Percentiles rank a stretch among this genome's conserved stretches.
These are phyloP conservation scores for Thermoascus crustaceus DNA, from an alignment of 2,329 filamentous ascomycete genomes.

Conservation along the genomic window DNA sequence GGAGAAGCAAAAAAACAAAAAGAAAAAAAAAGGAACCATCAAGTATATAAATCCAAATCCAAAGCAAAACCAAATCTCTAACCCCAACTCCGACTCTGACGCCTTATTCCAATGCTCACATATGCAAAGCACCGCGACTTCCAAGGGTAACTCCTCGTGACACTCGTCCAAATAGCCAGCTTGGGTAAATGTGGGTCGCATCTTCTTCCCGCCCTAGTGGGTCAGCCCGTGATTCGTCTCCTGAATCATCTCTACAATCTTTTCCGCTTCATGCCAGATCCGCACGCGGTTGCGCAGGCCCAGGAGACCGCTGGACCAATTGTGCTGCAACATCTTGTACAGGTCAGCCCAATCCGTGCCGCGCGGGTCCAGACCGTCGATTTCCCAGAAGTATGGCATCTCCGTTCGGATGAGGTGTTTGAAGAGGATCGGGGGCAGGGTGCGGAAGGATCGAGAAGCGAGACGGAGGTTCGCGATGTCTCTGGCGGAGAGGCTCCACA, in stretches of 20 bases:
- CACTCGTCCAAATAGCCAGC: no score
- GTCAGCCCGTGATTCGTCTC: background rate
- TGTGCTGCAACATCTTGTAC: background rate
- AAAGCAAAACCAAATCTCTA: no score
- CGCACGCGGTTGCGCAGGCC: background rate
- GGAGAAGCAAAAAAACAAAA: no score
- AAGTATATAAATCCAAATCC: no score
- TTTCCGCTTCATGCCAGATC: background rate
- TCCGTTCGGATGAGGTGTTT: constrained; percentile 3
- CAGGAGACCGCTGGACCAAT: background rate
- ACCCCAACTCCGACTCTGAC: no score
- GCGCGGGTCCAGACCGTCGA: background rate
- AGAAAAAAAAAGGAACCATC: no score
- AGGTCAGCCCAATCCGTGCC: background rate
- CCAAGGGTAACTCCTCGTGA: no score
- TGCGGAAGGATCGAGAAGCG: background rate
- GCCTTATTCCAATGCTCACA: no score
- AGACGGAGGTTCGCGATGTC: constrained; percentile 4
- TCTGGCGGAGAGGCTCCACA: constrained; percentile 2
- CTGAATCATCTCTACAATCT: background rate
- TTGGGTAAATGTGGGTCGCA: no score
- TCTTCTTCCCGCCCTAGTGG: no score
- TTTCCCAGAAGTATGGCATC: constrained; percentile 7
- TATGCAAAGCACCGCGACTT: no score
- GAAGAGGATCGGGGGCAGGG: constrained; percentile 3